phyloP scores from a whole-genome alignment of 192 early-diverging fungal species.

The Mortierella hygrophila region DNA sequence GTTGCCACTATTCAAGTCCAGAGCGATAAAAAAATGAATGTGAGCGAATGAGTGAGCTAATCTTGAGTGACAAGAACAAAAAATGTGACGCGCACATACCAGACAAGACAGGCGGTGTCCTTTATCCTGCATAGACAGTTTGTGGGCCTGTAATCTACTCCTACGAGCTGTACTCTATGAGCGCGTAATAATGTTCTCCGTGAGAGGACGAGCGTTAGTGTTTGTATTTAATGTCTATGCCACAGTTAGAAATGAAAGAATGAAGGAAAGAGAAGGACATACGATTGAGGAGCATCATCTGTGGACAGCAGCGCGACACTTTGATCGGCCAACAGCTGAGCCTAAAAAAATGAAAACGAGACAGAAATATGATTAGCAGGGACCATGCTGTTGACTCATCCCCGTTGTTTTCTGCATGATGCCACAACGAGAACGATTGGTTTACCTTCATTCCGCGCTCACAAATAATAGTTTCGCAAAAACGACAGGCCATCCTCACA shows the following conservation, averaged over 20 bases:
- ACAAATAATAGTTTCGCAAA: slow-evolving; percentile 75
- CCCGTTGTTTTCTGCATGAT: not conserved
- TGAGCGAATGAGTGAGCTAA: not conserved
- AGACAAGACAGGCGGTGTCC: slow-evolving; percentile 77
- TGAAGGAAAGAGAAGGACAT: slow-evolving; percentile 36
- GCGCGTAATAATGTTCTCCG: not conserved
- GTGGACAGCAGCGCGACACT: slow-evolving; percentile 78
- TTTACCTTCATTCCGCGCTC: slow-evolving; percentile 80
- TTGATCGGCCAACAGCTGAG: slow-evolving; percentile 75
- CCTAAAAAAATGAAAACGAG: slow-evolving; percentile 46
- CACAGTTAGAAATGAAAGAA: not conserved
- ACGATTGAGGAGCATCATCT: slow-evolving; percentile 73
- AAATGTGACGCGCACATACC: slow-evolving; percentile 56
- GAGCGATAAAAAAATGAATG: not conserved
- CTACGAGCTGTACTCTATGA: slow-evolving; percentile 72
- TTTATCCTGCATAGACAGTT: slow-evolving; percentile 77
- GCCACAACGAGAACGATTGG: not conserved
- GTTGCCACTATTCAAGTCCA: slow-evolving; percentile 65
- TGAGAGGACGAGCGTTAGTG: not conserved
- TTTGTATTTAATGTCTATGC: not conserved
- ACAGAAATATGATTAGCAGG: not conserved
- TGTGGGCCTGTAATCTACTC: slow-evolving; percentile 74
- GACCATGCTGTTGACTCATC: not conserved
- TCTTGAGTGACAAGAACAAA: no score
- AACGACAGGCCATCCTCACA: slow-evolving; percentile 70